phyloP scores from a whole-genome alignment of 2,329 filamentous ascomycete species.

The Metarhizium brunneum region DNA sequence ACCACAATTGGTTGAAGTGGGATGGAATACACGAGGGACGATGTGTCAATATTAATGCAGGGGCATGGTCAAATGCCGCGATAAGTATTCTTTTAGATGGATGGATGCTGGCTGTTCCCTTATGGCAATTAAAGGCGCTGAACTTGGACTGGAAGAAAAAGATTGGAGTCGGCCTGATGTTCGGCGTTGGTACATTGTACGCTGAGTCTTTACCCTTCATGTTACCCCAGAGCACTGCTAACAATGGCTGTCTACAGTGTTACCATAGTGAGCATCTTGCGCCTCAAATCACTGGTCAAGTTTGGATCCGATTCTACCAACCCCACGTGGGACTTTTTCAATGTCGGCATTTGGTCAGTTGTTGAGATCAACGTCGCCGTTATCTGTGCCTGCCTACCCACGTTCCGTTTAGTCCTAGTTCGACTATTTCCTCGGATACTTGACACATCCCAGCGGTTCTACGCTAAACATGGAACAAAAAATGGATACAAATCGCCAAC shows the following conservation, averaged over 20 bases:
- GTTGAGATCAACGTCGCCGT: conserved; percentile 30
- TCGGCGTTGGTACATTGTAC: conserved; percentile 38
- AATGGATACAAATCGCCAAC: conserved; percentile 7
- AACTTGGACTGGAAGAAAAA: conserved; percentile 39
- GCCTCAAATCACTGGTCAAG: conserved; percentile 23
- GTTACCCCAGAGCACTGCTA: background rate
- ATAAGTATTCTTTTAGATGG: conserved; percentile 43
- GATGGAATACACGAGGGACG: conserved; percentile 34
- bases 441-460: conserved; percentile 20
- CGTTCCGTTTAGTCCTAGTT: conserved; percentile 24
- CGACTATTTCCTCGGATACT: conserved; percentile 27
- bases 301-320: conserved; percentile 21
- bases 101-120: conserved; percentile 41
- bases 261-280: conserved; percentile 28
- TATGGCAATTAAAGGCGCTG: conserved; percentile 32
- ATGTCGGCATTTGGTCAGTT: conserved; percentile 24
- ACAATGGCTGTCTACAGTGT: conserved; percentile 16
- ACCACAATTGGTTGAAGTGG: conserved; percentile 45
- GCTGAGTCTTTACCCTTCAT: conserved; percentile 9
- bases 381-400: conserved; percentile 30
- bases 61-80: conserved; percentile 42
- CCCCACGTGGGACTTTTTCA: conserved; percentile 25
- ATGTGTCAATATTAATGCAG: conserved; percentile 39
- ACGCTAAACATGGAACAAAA: conserved; percentile 14
- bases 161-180: conserved; percentile 39